Base-by-base conservation (phyloP, 306 rosid species). In the Astragalus glycyphyllos region DNA sequence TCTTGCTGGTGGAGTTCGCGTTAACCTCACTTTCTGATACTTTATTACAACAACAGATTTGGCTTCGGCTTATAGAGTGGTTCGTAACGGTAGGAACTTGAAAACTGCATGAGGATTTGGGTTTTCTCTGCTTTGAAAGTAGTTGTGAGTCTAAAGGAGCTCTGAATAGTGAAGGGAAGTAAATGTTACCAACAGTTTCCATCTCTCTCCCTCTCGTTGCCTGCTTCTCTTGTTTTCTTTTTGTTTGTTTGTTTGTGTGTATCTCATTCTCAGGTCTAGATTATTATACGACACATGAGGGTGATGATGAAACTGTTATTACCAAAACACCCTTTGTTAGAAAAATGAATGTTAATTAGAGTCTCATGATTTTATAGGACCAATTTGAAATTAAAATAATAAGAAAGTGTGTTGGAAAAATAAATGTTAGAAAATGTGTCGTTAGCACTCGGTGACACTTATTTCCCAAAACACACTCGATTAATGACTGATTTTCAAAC, bases 1-100 rank as follows among this genome's bases (percentile, higher is more conserved):
- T 79, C 49, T 49, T 66, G 79, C 67, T 74, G 0, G 58, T 68
- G 64, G 78, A 79, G 34, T 54, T 84, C 47, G 86, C 84, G 53
- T 77, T 79, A 73, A 84, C 70, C 62, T 77, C 92, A 71, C 82
- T 86, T 78, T 84, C 97, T 20, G 91, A 71, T 11, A 84, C 50
- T 62, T 72, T 79, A 69, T 92, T 85, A 66, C 42, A 79, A 69
- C 92, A 86, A 66, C 42, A 79, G 41, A 89, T 79, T 72, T 34
- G 81, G 71, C 34, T 78, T 35, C 40, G 41, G 48, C 77, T 81
- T 49, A 45, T 37, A 3, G 55, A 31, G 41, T 41, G 55, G 46
- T 42, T 81, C 40, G 61, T 45, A 48, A 79, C 80, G 44, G 61
- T 45, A 48, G 80, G 78, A 58, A 57, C 45, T 34, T 46, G 59